These are phyloP conservation scores for Penicillium pulvis DNA, from an alignment of 495 filamentous ascomycete species.

Conservation along the genomic window DNA sequence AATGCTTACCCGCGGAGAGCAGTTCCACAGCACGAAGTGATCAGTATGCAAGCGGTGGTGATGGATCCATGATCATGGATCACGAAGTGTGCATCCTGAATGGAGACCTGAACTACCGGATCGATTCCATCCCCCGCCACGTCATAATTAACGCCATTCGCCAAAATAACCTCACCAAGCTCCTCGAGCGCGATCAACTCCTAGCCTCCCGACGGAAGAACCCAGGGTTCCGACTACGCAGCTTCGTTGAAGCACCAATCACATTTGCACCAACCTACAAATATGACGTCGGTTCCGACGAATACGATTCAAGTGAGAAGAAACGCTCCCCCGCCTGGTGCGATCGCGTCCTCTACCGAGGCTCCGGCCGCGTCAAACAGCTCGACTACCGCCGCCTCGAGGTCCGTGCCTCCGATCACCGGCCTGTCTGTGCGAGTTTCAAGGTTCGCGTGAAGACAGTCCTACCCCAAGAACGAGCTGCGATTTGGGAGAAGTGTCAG, in stretches of 20 bases:
- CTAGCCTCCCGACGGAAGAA: conserved; percentile 84
- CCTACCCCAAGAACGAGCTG: conserved; percentile 60
- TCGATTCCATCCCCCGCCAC: conserved; percentile 93
- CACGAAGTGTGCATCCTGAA: conserved; percentile 96
- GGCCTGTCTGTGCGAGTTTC: conserved; percentile 87
- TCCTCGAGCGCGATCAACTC: conserved; percentile 94
- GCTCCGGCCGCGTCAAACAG: conserved; percentile 80
- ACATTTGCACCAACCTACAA: conserved; percentile 96
- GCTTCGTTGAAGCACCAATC: conserved; percentile 84
- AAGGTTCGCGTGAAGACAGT: conserved; percentile 80
- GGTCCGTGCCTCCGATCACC: conserved; percentile 85
- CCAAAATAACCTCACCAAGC: conserved; percentile 76
- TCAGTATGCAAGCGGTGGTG: conserved; percentile 84
- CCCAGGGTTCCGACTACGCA: conserved; percentile 81
- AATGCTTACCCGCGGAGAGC: conserved; percentile 67
- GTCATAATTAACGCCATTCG: conserved; percentile 83
- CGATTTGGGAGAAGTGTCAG: conserved; percentile 69
- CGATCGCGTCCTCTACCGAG: conserved; percentile 86
- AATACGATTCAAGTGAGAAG: conserved; percentile 94
- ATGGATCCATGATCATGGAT: conserved; percentile 94
- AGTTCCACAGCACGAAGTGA: conserved; percentile 63
- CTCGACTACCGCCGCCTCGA: conserved; percentile 87
- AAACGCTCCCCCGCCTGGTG: conserved; percentile 97
- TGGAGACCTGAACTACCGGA: conserved; percentile 97
- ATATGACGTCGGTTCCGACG: conserved; percentile 93